phyloP scores from a whole-genome alignment of 371 early-diverging fungal species.

The Cokeromyces recurvatus region DNA sequence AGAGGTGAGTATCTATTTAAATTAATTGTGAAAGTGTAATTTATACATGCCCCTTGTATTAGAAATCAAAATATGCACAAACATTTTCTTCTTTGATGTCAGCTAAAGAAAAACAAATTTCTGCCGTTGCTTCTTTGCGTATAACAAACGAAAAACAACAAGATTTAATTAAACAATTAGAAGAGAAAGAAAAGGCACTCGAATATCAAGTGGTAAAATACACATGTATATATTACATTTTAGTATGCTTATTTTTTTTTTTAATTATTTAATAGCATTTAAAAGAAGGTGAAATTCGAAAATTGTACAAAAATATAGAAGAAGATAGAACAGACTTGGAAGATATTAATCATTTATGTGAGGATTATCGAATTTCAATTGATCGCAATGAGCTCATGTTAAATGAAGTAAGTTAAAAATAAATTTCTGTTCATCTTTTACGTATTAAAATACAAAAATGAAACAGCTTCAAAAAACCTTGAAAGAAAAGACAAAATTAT shows the following conservation, averaged over 20 bases:
- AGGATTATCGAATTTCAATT: slow-evolving; percentile 15
- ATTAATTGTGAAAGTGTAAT: neutral
- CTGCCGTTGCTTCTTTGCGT: slow-evolving; percentile 63
- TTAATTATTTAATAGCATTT: slow-evolving; percentile 12
- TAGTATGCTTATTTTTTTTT: too few relatives aligned
- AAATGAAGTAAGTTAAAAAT: too few relatives aligned
- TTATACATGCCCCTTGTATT: neutral
- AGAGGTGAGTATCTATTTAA: slow-evolving; percentile 47
- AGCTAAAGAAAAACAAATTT: slow-evolving; percentile 61
- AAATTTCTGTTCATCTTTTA: too few relatives aligned
- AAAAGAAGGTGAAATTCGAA: slow-evolving; percentile 16
- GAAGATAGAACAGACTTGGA: slow-evolving; percentile 20
- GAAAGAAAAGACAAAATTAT: slow-evolving; percentile 49
- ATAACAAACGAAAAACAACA: slow-evolving; percentile 79
- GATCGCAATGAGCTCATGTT: slow-evolving; percentile 14
- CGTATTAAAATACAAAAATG: too few relatives aligned
- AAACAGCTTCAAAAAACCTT: slow-evolving; percentile 35
- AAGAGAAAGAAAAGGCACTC: slow-evolving; percentile 70
- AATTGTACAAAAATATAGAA: slow-evolving; percentile 11
- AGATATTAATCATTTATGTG: slow-evolving; percentile 17
- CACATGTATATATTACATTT: too few relatives aligned
- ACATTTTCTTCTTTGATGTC: slow-evolving; percentile 65
- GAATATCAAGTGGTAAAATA: slow-evolving; percentile 56
- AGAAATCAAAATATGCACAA: slow-evolving; percentile 69
- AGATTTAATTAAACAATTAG: slow-evolving; percentile 71